Conservation (phyloP, 768 basidiomycete genomes). For the Xerocomellus amylosporus region DNA sequence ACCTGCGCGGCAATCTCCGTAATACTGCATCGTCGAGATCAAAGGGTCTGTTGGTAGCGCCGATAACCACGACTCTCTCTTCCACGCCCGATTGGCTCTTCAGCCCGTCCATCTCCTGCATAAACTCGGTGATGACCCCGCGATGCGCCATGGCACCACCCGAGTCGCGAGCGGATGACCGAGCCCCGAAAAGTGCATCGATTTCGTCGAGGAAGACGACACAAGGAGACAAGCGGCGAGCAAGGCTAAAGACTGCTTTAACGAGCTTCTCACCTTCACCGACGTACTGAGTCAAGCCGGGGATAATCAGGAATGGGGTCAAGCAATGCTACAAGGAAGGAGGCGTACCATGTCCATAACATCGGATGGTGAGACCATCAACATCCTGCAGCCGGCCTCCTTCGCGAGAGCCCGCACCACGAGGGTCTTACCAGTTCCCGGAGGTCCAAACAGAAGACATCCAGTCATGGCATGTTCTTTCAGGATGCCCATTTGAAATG, state of each 20-base stretch:
- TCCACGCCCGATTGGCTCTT: conserved; percentile 56
- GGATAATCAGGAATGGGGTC: neutral
- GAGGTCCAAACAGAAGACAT: conserved; percentile 89
- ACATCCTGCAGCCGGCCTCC: conserved; percentile 92
- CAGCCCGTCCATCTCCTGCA: conserved; percentile 97
- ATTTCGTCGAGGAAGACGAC: conserved; percentile 95
- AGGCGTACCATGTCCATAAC: conserved; percentile 89
- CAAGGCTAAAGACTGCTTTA: conserved; percentile 82
- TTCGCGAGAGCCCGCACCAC: conserved; percentile 88
- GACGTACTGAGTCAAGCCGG: conserved; percentile 55
- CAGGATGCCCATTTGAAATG: conserved; percentile 85
- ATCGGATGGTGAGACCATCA: conserved; percentile 86
- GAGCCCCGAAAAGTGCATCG: conserved; percentile 88
- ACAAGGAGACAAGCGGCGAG: conserved; percentile 82
- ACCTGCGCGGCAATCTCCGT: conserved; percentile 78
- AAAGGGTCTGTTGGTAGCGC: conserved; percentile 91
- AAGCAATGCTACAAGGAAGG: neutral
- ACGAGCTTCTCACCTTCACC: conserved; percentile 91
- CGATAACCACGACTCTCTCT: conserved; percentile 84
- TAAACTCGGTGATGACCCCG: conserved; percentile 87
- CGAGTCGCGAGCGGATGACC: conserved; percentile 70
- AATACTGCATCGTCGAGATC: conserved; percentile 91
- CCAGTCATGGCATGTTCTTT: conserved; percentile 92
- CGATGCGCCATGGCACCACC: conserved; percentile 82
- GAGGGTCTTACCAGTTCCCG: conserved; percentile 89